Evolutionary conservation across 352 stramenopile genomes (phyloP), one percentile per base, ranked within the genome.

Genomic region (Phytophthora cryptogea): DNA sequence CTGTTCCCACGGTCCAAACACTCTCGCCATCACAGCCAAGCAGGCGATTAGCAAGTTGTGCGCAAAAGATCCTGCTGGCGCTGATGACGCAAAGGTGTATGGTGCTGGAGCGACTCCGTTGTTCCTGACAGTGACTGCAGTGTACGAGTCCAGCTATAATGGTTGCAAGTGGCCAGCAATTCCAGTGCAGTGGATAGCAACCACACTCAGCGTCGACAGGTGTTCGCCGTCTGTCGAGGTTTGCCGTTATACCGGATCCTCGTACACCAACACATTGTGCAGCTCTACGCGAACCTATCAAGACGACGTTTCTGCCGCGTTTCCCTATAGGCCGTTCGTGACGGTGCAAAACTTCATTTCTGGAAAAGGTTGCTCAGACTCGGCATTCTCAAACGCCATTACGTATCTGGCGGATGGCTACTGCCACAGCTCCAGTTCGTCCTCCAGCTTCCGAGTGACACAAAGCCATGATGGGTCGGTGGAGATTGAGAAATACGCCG

Each of bases 311-410:
- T 36, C 36, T 49, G 35, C n/a, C 2, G 43, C 44, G 14, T 51
- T 55, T 17, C 14, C 13, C 6, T n/a, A n/a, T n/a, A 43, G 10
- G 7, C 9, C 37, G 13, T 44, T 40, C 28, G 54, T 62, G 33
- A 49, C 37, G 17, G 35, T 63, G 28, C 45, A 62, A 30, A 32
- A 13, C 13, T 62, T 55, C 30, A 63, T 43, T 8, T 6, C 43
- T 4, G 43, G 43, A 52, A 39, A 33, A 49, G 26, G n/a, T 17
- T 62, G 54, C 17, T 31, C n/a, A 3, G 16, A 47, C 11, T 45
- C 53, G 31, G 17, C 33, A 42, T 33, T 54, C 14, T 33, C 54
- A 17, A 61, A 42, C 27, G 23, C 54, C 8, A 30, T n/a, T 27
- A 49, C 43, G 3, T 54, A 62, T 13, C 6, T 35, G 35, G 44